Percentiles rank a stretch among this genome's conserved stretches.
phyloP scores from a whole-genome alignment of 2,329 filamentous ascomycete genomes.

The Pestalotiopsis sp. region DNA sequence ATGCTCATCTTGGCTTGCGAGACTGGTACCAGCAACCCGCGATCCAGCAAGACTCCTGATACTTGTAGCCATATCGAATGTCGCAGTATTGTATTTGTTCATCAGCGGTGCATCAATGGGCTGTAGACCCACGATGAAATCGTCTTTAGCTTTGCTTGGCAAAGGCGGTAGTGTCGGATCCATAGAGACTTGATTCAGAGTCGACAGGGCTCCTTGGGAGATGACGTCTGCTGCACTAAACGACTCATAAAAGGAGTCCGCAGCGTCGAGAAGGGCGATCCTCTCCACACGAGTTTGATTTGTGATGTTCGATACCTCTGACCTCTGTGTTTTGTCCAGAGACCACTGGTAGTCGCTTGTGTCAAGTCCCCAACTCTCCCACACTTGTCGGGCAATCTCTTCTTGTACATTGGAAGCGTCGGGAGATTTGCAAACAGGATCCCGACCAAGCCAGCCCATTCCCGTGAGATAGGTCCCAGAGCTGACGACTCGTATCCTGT shows the following conservation, averaged over 20 bases:
- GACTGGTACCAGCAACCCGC: conserved; percentile 12
- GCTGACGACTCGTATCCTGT: conserved; percentile 78
- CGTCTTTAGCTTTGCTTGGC: conserved; percentile 46
- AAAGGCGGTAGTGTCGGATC: conserved; percentile 68
- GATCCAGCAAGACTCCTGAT: conserved; percentile 36
- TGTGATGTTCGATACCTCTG: conserved; percentile 40
- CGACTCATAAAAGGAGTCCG: conserved; percentile 57
- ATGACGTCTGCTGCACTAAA: conserved; percentile 70
- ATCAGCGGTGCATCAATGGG: conserved; percentile 49
- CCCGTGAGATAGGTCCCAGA: conserved; percentile 74
- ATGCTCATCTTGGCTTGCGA: not conserved
- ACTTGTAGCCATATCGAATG: conserved; percentile 32
- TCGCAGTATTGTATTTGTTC: conserved; percentile 32
- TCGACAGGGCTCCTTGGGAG: conserved; percentile 50
- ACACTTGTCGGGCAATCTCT: conserved; percentile 65
- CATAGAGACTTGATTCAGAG: conserved; percentile 43
- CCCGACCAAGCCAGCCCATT: conserved; percentile 77
- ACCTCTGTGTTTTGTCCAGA: conserved; percentile 24
- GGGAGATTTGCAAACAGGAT: conserved; percentile 47
- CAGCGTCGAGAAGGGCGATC: conserved; percentile 33
- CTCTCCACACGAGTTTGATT: conserved; percentile 19
- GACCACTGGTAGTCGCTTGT: conserved; percentile 58
- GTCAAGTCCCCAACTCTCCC: conserved; percentile 70
- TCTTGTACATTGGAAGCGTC: conserved; percentile 53
- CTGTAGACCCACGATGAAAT: conserved; percentile 51